Conservation (phyloP, 345 rosid genomes). For the Hevea brasiliensis region DNA sequence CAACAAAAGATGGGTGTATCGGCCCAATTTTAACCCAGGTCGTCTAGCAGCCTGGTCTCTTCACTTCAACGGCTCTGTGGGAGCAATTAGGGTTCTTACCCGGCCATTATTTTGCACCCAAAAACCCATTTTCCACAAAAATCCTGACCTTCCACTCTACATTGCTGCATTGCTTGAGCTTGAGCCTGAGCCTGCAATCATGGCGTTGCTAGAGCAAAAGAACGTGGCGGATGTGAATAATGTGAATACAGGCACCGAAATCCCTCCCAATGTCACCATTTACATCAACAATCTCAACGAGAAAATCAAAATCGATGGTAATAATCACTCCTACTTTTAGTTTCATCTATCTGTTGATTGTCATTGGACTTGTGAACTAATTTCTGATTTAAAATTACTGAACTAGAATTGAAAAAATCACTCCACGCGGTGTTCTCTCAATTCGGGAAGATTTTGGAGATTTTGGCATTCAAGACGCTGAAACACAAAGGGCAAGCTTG, state of each 20-base stretch:
- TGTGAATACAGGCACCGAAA: slow-evolving; percentile 42
- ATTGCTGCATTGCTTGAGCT: not conserved
- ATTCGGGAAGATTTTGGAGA: slow-evolving; percentile 91
- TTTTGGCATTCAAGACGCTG: slow-evolving; percentile 87
- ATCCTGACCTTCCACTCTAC: not conserved
- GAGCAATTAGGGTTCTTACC: slow-evolving; percentile 1
- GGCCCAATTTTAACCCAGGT: no score
- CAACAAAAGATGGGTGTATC: no score
- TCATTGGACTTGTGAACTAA: not conserved
- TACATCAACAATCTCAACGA: slow-evolving; percentile 98
- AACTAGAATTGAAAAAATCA: slow-evolving; percentile 82
- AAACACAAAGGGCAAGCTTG: slow-evolving; percentile 99
- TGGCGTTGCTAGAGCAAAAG: slow-evolving; percentile 23
- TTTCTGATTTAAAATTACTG: slow-evolving; percentile 8
- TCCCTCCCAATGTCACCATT: slow-evolving; percentile 66
- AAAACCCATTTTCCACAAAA: not conserved
- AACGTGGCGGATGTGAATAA: slow-evolving; percentile 21
- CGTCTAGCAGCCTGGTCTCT: no score
- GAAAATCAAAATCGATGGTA: slow-evolving; percentile 90
- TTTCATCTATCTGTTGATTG: not conserved
- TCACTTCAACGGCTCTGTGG: no score
- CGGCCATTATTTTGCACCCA: not conserved
- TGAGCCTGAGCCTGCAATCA: not conserved
- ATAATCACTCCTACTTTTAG: not conserved
- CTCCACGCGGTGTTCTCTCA: slow-evolving; percentile 85